Base-by-base conservation (phyloP, 1,139 yeast species). In the Pichia terricola region DNA sequence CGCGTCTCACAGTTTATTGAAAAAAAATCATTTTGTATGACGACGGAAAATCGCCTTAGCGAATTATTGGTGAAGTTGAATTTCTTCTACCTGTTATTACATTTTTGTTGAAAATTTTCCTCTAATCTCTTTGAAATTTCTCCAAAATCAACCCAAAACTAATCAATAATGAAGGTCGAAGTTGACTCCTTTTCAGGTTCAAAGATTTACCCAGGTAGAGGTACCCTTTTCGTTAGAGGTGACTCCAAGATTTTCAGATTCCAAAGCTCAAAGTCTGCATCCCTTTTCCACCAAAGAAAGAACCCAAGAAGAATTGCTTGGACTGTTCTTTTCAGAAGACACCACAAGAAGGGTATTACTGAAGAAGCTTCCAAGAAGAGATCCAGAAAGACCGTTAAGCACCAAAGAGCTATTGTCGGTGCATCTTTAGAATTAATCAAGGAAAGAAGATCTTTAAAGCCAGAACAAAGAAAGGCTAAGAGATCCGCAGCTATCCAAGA, bases 121-220 rank as follows among this genome's bases (percentile, higher is more conserved):
- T 16, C 22, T 16, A 16, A 16, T 16, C 22, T 16, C 22, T 16
- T 16, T 16, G 22, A 16, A 16, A 16, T 16, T 16, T 16, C 22
- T 16, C 22, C 22, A 16, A 16, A 16, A 16, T 16, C 22, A 16
- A 16, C 22, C 22, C 22, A 16, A 16, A 16, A 16, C 22, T 16
- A 16, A 16, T 30, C 7, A 30, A 52, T 59, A 75, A 94, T 91
- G 98, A 91, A 91, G 95, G 87, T 94, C 77, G 99, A 91, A 85
- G 78, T 89, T 78, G 97, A 91, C 76, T 85, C 97, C 71, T 91
- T 91, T 81, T 89, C 98, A 68, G 98, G 98, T 75, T 75, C 89
- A 69, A 91, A 89, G 79, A 91, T 91, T 82, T 94, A 91, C 95
- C 98, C 98, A 79, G 97, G 98, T 77, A 86, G 96, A 81, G 98